Evolutionary conservation across 495 filamentous ascomycete genomes (phyloP).

Genomic region (Aspergillus heteromorphus): DNA sequence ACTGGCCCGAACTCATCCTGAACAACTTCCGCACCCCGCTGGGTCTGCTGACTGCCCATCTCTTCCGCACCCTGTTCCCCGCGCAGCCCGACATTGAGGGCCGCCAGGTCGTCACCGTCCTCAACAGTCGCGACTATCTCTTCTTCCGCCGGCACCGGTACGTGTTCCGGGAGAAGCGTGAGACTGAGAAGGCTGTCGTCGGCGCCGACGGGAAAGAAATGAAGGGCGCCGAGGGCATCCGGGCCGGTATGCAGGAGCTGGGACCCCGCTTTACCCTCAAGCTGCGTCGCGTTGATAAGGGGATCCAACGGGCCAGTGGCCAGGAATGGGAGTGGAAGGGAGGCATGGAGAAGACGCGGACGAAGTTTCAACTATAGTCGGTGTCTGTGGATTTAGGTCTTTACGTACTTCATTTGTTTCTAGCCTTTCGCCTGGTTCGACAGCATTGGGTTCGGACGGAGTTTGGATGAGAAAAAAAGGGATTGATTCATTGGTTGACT

Average conservation of each 20-base stretch:
- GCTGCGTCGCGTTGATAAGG: slow-evolving; percentile 84
- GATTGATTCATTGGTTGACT: too few species aligned
- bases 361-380: slow-evolving; percentile 77
- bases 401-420: slow-evolving; percentile 3
- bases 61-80: slow-evolving; percentile 81
- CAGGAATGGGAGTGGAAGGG: slow-evolving; percentile 96
- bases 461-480: slow-evolving; percentile 21
- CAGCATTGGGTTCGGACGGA: slow-evolving; percentile 13
- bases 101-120: slow-evolving; percentile 82
- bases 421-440: slow-evolving; percentile 11
- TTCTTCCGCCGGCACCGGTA: slow-evolving; percentile 89
- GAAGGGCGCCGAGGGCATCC: slow-evolving; percentile 73
- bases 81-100: slow-evolving; percentile 75
- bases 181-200: slow-evolving; percentile 82
- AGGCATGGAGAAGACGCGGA: slow-evolving; percentile 86
- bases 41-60: slow-evolving; percentile 79
- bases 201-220: slow-evolving; percentile 82
- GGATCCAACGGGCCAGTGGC: slow-evolving; percentile 71
- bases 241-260: slow-evolving; percentile 78
- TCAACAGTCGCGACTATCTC: slow-evolving; percentile 96
- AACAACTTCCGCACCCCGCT: slow-evolving; percentile 95
- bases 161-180: slow-evolving; percentile 79
- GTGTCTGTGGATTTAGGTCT: slow-evolving; percentile 8
- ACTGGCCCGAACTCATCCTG: slow-evolving; percentile 88
- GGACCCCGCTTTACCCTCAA: slow-evolving; percentile 84